These are phyloP conservation scores for Dothistroma septosporum DNA, from an alignment of 2,329 filamentous ascomycete species.

Conservation along the genomic window DNA sequence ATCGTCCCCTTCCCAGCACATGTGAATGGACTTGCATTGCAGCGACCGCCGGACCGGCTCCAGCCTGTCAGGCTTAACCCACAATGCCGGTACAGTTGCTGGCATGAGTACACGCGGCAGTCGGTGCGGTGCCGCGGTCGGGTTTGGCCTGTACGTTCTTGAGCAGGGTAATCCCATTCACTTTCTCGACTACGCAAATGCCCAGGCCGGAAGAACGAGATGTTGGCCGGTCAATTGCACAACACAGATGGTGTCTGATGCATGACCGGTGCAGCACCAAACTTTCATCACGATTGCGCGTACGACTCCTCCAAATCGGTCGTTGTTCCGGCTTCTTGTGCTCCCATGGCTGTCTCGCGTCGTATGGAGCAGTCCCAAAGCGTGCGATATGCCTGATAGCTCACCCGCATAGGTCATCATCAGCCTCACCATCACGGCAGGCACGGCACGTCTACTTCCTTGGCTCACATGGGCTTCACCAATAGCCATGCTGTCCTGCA, in stretches of 20 bases:
- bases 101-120: conserved; percentile 3
- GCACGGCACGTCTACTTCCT: conserved; percentile 10
- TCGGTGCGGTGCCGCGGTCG: conserved; percentile 4
- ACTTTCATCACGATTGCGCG: not conserved
- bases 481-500: not conserved
- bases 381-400: not conserved
- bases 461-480: conserved; percentile 3
- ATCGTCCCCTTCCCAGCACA: not conserved
- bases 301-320: not conserved
- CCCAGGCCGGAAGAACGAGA: not conserved
- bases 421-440: conserved; percentile 13
- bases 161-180: not conserved
- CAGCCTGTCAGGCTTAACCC: conserved; percentile 7
- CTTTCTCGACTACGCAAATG: not conserved
- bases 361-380: not conserved
- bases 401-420: not conserved
- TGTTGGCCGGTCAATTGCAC: not conserved
- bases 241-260: not conserved
- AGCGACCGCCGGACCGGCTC: conserved; percentile 7
- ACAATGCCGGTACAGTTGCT: conserved; percentile 8
- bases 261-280: not conserved
- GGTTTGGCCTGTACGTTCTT: not conserved
- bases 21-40: conserved; percentile 2
- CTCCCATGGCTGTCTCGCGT: not conserved
- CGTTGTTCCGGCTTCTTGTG: not conserved